Conservation (phyloP, 1,284 basidiomycete species). For the Microbotryum silenes-acaulis region DNA sequence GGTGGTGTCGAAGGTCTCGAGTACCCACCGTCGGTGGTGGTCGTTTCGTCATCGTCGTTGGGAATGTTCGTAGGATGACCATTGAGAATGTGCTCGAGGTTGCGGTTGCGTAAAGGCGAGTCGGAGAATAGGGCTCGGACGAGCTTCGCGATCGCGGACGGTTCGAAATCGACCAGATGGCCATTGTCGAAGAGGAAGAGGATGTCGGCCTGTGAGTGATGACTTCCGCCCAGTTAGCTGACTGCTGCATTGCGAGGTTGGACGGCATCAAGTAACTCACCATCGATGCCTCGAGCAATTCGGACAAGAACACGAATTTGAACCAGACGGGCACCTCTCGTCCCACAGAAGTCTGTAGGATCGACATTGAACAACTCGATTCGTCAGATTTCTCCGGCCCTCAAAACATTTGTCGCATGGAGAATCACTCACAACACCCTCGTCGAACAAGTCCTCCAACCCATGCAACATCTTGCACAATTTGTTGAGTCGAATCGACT, state of each 20-base stretch:
- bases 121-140: conserved; percentile 86
- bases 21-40: too few species aligned
- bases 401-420: neutral
- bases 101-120: conserved; percentile 67
- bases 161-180: conserved; percentile 80
- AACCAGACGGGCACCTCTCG: conserved; percentile 77
- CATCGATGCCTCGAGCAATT: conserved; percentile 84
- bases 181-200: conserved; percentile 87
- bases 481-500: conserved; percentile 74
- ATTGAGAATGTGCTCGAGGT: conserved; percentile 50
- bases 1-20: too few species aligned
- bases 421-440: conserved; percentile 46
- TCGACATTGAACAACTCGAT: conserved; percentile 17
- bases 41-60: too few species aligned
- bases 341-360: conserved; percentile 39
- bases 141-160: conserved; percentile 71
- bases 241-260: neutral
- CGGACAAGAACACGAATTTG: conserved; percentile 85
- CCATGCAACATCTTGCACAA: conserved; percentile 66
- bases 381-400: neutral
- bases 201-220: conserved; percentile 56
- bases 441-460: conserved; percentile 71
- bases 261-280: conserved; percentile 40
- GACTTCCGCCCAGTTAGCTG: neutral
- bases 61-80: conserved; percentile 15